Conservation (phyloP, 108 stramenopile genomes). For the Stephanodiscus minutulus region DNA sequence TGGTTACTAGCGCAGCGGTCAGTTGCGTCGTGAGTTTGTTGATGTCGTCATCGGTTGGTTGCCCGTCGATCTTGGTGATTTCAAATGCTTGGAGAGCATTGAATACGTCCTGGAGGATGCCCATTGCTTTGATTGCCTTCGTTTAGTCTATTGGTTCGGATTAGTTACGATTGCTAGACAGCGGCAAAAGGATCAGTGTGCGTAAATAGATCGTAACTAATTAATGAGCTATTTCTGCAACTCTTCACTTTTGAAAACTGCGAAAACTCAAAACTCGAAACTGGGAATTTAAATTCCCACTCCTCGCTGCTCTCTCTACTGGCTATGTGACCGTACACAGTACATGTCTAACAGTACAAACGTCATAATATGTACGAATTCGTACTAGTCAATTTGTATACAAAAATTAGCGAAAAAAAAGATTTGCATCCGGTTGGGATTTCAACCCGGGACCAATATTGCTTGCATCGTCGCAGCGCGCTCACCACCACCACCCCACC, state of each 20-base stretch:
- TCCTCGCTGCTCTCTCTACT: neutral
- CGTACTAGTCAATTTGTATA: too few relatives aligned
- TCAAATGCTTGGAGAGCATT: slow-evolving; percentile 2
- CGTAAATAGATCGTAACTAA: slow-evolving; percentile 29
- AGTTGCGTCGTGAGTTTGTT: neutral
- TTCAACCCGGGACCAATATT: too few relatives aligned
- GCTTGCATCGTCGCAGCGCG: too few relatives aligned
- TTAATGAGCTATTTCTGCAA: slow-evolving; percentile 24
- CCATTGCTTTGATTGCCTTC: neutral
- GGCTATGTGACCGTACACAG: neutral
- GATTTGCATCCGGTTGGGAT: too few relatives aligned
- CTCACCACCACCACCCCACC: too few relatives aligned
- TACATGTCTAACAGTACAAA: slow-evolving; percentile 1
- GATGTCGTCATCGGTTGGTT: neutral
- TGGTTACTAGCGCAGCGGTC: slow-evolving; percentile 1
- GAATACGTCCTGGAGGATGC: neutral
- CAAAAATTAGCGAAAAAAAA: too few relatives aligned
- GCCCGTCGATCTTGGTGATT: neutral
- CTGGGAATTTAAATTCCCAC: slow-evolving; percentile 1
- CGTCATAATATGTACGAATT: too few relatives aligned
- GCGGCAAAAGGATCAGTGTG: slow-evolving; percentile 14
- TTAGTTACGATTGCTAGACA: slow-evolving; percentile 18
- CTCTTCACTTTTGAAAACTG: slow-evolving; percentile 1
- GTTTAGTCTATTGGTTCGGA: too few relatives aligned
- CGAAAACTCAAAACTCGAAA: neutral